Evolutionary conservation across 164 flowering plant species (phyloP), one percentile per base, ranked within the genome.

Genomic region (Annona cherimola): DNA sequence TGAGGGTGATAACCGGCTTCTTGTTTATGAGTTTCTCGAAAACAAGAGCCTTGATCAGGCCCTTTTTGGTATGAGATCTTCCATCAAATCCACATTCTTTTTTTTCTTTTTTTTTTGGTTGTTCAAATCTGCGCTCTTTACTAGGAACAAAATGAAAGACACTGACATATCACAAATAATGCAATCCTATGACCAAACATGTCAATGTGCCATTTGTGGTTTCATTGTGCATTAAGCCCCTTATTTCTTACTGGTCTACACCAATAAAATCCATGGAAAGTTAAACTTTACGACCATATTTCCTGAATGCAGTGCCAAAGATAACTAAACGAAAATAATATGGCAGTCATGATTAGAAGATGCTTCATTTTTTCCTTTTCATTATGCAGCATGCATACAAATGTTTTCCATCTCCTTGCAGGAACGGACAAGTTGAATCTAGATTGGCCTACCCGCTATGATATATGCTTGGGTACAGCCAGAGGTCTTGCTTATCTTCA

Each of bases 1-100:
- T 0, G 90, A 90, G 72, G 81, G 85, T 45, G 69, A 76, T 35
- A 82, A 88, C 42, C 77, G 92, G 69, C 85, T 88, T 44, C 71
- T 90, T 78, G 89, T 90, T 14, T 90, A 88, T 75, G 86, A 84
- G 50, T 90, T 86, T 75, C 86, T 84, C 12, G 90, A 88, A 73
- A 88, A 88, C 63, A 85, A 83, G 76, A 88, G 95, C 84, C 91
- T 90, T 64, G 85, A 86, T 74, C 86, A 83, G 71, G 82, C 86
- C 42, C 88, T 90, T 59, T 81, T 88, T 18, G 89, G 94, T 88
- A 82, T 26, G 46, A 43, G 55, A 5, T n/a, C n/a, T n/a, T n/a
- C n/a, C n/a, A n/a, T n/a, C n/a, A n/a, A n/a, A n/a, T n/a, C 57
- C 39, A 59, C 40, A 9, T 7, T 54, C 40, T 45, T 16, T 4